A percentile compares a stretch with the other conserved stretches of the same genome.
phyloP scores from a whole-genome alignment of 257 asterid species.

The Penstemon davidsonii region DNA sequence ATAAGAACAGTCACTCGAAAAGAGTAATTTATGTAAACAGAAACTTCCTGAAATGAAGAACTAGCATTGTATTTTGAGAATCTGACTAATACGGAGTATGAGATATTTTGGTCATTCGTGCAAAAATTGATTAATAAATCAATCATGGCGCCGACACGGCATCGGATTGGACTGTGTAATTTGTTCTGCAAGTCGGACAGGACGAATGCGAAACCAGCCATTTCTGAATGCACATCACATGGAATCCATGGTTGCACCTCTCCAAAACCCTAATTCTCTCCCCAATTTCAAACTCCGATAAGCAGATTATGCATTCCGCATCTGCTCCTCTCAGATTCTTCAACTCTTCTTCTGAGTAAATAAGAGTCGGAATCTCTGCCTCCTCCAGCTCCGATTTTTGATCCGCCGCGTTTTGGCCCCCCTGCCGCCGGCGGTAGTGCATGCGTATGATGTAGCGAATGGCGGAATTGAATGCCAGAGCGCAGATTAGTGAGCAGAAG shows the following conservation, averaged over 20 bases:
- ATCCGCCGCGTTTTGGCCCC: conserved; percentile 17
- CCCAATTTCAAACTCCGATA: conserved; percentile 49
- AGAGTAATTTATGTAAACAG: too few relatives aligned
- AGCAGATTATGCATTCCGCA: conserved; percentile 55
- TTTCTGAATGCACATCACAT: conserved; percentile 45
- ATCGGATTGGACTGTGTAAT: conserved; percentile 28
- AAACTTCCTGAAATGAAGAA: too few relatives aligned
- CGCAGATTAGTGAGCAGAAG: conserved; percentile 41
- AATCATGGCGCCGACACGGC: conserved; percentile 29
- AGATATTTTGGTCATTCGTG: too few relatives aligned
- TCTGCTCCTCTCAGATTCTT: conserved; percentile 47
- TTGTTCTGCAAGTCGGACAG: conserved; percentile 61
- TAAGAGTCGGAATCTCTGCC: conserved; percentile 27
- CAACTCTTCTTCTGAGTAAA: conserved; percentile 33
- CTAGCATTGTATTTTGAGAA: too few relatives aligned
- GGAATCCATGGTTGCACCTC: conserved; percentile 56
- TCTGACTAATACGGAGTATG: too few relatives aligned
- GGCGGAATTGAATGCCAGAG: conserved; percentile 48
- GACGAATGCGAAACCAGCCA: conserved; percentile 53
- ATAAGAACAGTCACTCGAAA: too few relatives aligned
- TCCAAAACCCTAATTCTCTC: conserved; percentile 51
- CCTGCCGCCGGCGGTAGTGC: conserved; percentile 34
- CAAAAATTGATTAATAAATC: neutral
- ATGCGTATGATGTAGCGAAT: conserved; percentile 40
- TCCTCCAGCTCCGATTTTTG: conserved; percentile 23